These are phyloP conservation scores for Aureobasidium mangrovei DNA, from an alignment of 2,329 filamentous ascomycete species.

Conservation along the genomic window DNA sequence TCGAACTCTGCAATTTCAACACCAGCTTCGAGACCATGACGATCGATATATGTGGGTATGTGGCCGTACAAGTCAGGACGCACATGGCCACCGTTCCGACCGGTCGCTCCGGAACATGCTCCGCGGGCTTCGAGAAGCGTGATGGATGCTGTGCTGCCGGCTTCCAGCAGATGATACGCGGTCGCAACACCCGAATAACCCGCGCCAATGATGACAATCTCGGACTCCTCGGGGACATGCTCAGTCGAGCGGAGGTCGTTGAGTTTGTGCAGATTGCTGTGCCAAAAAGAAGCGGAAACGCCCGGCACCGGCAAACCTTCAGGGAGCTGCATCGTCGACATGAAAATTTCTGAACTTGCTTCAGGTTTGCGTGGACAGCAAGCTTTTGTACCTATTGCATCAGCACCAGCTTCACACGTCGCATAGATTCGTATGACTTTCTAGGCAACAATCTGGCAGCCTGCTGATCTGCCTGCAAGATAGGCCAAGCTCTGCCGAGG, in stretches of 20 bases:
- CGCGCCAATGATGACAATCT: conserved; percentile 61
- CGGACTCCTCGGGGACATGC: conserved; percentile 50
- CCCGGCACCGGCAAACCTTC: conserved; percentile 3
- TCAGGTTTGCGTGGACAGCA: too few relatives aligned
- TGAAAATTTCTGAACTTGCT: background rate
- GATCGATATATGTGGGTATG: conserved; percentile 21
- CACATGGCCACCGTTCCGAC: conserved; percentile 45
- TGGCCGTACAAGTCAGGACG: conserved; percentile 35
- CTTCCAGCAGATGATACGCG: conserved; percentile 24
- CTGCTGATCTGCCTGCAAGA: background rate
- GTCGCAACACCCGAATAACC: conserved; percentile 56
- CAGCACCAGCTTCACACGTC: background rate
- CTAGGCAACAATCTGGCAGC: background rate
- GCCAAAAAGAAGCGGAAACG: conserved; percentile 33
- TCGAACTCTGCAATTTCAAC: conserved; percentile 25
- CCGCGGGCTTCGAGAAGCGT: conserved; percentile 66
- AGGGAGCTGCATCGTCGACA: background rate
- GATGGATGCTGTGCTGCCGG: conserved; percentile 39
- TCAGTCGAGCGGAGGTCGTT: conserved; percentile 55
- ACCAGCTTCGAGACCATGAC: conserved; percentile 29
- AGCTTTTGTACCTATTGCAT: too few relatives aligned
- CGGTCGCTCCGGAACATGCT: conserved; percentile 69
- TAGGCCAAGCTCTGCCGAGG: conserved; percentile 5
- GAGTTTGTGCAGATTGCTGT: conserved; percentile 31
- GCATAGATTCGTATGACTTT: background rate